Evolutionary conservation across 306 rosid species (phyloP).

Genomic region (Cicer judaicum): DNA sequence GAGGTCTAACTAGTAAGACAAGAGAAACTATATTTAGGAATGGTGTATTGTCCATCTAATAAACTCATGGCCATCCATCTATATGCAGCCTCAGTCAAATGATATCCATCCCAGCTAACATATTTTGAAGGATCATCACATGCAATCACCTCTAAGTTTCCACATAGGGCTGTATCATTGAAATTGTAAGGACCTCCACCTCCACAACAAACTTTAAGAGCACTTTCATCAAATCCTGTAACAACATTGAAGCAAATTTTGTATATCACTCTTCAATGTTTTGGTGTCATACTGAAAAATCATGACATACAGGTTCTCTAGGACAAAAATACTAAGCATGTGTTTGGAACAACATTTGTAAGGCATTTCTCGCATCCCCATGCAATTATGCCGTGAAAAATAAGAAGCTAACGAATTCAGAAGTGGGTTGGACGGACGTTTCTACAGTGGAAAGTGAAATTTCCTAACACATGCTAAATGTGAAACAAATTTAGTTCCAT

Average conservation of each 20-base stretch:
- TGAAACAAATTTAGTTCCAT: neutral
- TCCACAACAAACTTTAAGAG: constrained; percentile 54
- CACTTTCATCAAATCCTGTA: constrained; percentile 50
- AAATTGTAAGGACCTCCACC: constrained; percentile 52
- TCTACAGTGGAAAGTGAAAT: too few species aligned
- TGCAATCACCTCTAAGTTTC: constrained; percentile 29
- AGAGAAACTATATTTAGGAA: constrained; percentile 35
- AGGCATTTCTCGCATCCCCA: too few species aligned
- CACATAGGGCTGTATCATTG: constrained; percentile 43
- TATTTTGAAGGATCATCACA: constrained; percentile 59
- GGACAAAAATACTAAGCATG: neutral
- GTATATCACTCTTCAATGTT: constrained; percentile 8
- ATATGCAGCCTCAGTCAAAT: constrained; percentile 77
- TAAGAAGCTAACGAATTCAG: too few species aligned
- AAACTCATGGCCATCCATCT: constrained; percentile 50
- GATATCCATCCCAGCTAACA: constrained; percentile 70
- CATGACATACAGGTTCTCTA: neutral
- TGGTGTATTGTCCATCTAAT: constrained; percentile 51
- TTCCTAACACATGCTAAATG: neutral
- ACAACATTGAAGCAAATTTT: neutral
- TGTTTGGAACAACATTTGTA: too few species aligned
- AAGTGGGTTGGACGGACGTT: too few species aligned
- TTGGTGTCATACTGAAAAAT: neutral
- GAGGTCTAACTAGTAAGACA: constrained; percentile 32
- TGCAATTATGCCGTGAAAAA: too few species aligned